Evolutionary conservation across 2,329 filamentous ascomycete genomes (phyloP).

Genomic region (Colletotrichum tropicicola): DNA sequence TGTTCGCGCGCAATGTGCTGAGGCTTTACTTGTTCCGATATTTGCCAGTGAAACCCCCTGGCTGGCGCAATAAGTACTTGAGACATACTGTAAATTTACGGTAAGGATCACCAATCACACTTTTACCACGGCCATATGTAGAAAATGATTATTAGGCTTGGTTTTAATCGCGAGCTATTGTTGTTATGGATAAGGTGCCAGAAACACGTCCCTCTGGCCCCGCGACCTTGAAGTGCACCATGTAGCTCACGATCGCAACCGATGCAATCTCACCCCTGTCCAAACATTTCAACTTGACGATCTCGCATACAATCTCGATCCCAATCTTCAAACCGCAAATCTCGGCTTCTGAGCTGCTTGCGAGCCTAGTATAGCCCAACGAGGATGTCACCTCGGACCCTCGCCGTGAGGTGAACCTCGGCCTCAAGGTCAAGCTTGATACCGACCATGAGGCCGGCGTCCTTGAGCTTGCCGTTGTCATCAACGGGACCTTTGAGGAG

Average conservation of each 20-base stretch:
- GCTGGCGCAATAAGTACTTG: too few species aligned
- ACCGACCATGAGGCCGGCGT: conserved; percentile 66
- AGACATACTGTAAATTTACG: too few species aligned
- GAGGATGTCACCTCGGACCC: conserved; percentile 68
- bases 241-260: background rate
- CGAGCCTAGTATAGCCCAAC: conserved; percentile 61
- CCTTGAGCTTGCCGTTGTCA: conserved; percentile 64
- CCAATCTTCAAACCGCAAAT: background rate
- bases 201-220: background rate
- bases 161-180: background rate
- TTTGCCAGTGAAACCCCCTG: too few species aligned
- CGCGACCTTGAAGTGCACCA: background rate
- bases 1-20: too few species aligned
- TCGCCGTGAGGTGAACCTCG: conserved; percentile 68
- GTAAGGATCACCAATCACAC: too few species aligned
- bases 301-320: background rate
- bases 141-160: too few species aligned
- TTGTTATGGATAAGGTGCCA: background rate
- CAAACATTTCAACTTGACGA: conserved; percentile 1
- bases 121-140: too few species aligned
- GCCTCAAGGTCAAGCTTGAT: conserved; percentile 72
- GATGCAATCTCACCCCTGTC: background rate
- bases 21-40: too few species aligned
- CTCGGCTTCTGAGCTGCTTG: background rate
- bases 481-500: conserved; percentile 67